Percentiles rank a stretch among this genome's conserved stretches.
These are phyloP conservation scores for Trichoderma gracile DNA, from an alignment of 2,329 filamentous ascomycete genomes.

Conservation along the genomic window DNA sequence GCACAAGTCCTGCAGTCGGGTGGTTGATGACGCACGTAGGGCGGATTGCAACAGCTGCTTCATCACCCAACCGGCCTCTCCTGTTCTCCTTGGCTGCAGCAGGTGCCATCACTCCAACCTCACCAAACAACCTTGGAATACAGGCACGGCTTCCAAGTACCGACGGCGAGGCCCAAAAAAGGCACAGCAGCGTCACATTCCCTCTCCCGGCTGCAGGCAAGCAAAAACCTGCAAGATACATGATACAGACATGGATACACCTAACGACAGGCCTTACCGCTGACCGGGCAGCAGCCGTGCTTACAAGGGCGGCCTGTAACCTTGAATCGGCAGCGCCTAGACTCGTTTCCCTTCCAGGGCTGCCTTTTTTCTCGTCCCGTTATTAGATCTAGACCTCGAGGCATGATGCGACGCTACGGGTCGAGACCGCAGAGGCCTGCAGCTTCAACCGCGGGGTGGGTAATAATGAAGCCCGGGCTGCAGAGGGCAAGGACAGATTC, in stretches of 20 bases:
- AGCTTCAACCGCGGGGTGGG: constrained; percentile 1
- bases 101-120: no score
- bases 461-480: no score
- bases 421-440: constrained; percentile 19
- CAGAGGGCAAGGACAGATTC: constrained; percentile 3
- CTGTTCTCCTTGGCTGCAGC: background rate
- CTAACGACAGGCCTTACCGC: background rate
- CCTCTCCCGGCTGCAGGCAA: background rate
- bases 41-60: background rate
- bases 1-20: background rate
- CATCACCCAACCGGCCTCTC: background rate
- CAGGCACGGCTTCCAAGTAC: background rate
- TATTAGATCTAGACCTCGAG: background rate
- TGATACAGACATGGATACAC: background rate
- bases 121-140: no score
- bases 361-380: no score
- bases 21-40: background rate
- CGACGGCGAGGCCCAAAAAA: background rate
- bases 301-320: background rate
- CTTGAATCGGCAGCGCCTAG: no score
- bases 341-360: background rate
- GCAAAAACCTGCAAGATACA: background rate
- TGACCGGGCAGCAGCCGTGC: background rate
- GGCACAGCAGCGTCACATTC: constrained; percentile 8
- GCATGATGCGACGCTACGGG: constrained; percentile 7